Evolutionary conservation across 2,329 filamentous ascomycete species (phyloP), one percentile per base, ranked within the genome.

Genomic region (Diplodia sapinea): DNA sequence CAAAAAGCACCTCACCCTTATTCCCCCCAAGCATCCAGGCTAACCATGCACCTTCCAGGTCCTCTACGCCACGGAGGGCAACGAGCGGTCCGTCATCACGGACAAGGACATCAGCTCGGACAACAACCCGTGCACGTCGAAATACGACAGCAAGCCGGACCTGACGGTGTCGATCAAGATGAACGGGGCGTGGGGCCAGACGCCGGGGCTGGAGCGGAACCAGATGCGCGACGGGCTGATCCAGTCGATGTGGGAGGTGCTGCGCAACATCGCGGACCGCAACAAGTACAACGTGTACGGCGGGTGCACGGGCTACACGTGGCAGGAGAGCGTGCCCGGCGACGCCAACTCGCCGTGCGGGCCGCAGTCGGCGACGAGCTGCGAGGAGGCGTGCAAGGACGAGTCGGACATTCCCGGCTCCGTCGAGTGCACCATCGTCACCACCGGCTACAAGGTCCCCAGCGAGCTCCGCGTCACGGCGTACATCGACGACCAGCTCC

Each of bases 131-230:
- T 62, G 57, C 57, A 62, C 57, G 8, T 29, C 23, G 26, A 11
- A 40, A 6, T 4, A 49, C 3, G 55, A 59, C 55, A 49, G 15
- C 23, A 43, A 50, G 40, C 26, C 40, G 43, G 57, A 62, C 29
- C 40, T 62, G 15, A 62, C 57, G 7, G 57, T 62, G 15, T 11
- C 8, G 15, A 29, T 62, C 40, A 36, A 50, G 57, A 62, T 62
- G 57, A 62, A 50, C 43, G 57, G 57, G 29, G 57, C 57, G 43
- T 62, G 57, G 57, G 57, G 57, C 29, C 57, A 62, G 43, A 62
- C 57, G 3, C 40, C 40, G 8, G 57, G 57, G 4, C 57, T 62
- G 8, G n/a, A 62, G 43, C 13, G 20, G 8, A 62, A 62, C 43
- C 57, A 62, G 57, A 62, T 62, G 57, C 57, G 57, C 40, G 57